These are phyloP conservation scores for Kluyveromyces nonfermentans DNA, from an alignment of 805 yeast genomes.

Conservation along the genomic window DNA sequence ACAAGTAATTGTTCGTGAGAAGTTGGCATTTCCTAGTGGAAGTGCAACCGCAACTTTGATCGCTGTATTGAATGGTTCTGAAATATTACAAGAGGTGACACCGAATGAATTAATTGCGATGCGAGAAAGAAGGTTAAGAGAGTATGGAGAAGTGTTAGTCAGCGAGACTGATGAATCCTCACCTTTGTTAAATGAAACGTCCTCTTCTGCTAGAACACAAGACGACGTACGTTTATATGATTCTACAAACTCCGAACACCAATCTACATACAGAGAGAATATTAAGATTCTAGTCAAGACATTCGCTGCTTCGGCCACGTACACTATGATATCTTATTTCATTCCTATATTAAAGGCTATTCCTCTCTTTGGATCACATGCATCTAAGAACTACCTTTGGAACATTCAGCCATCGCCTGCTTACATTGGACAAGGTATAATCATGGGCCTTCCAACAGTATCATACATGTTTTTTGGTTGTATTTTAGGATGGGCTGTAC, in stretches of 20 bases:
- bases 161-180: constrained; percentile 2
- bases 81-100: constrained; percentile 32
- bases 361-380: constrained; percentile 63
- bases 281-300: constrained; percentile 51
- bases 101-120: constrained; percentile 28
- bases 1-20: constrained; percentile 81
- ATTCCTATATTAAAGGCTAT: constrained; percentile 57
- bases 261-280: constrained; percentile 40
- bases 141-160: constrained; percentile 21
- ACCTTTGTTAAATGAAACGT: neutral
- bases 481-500: constrained; percentile 80
- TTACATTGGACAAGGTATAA: constrained; percentile 93
- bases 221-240: neutral
- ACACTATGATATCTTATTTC: constrained; percentile 65
- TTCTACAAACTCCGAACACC: neutral
- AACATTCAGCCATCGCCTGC: constrained; percentile 95
- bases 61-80: constrained; percentile 72
- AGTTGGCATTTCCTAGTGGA: constrained; percentile 89
- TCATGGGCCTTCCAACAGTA: constrained; percentile 91
- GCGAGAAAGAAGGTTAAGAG: constrained; percentile 19
- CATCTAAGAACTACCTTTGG: constrained; percentile 67
- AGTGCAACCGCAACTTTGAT: constrained; percentile 92
- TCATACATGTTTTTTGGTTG: constrained; percentile 88
- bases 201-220: neutral
- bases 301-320: constrained; percentile 58